Evolutionary conservation across 1,284 basidiomycete genomes (phyloP).

Genomic region (Heliocybe sulcata): DNA sequence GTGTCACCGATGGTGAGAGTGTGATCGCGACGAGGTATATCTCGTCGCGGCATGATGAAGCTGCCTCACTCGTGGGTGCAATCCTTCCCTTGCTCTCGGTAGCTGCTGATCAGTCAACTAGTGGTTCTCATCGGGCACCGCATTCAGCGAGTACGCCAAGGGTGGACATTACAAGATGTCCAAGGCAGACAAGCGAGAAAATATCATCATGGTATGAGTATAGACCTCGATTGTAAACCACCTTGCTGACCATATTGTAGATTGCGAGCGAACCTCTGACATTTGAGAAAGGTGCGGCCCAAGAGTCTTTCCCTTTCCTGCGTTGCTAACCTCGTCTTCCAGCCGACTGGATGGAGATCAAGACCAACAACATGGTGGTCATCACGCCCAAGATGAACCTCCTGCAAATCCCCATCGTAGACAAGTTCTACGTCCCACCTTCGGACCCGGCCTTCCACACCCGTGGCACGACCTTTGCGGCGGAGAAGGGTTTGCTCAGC

Average conservation of each 20-base stretch:
- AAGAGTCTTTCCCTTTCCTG: constrained; percentile 14
- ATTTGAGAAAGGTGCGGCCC: constrained; percentile 78
- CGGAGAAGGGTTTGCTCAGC: constrained; percentile 65
- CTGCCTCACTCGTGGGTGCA: constrained; percentile 69
- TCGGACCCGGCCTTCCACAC: constrained; percentile 61
- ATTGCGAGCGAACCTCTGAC: constrained; percentile 91
- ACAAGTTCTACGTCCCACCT: constrained; percentile 82
- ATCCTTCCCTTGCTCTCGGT: not conserved
- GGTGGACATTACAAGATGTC: constrained; percentile 93
- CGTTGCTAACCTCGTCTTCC: constrained; percentile 2
- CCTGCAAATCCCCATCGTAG: constrained; percentile 89
- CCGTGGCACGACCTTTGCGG: constrained; percentile 66
- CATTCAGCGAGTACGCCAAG: constrained; percentile 86
- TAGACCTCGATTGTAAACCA: constrained; percentile 2
- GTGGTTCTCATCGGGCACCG: constrained; percentile 95
- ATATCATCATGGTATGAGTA: constrained; percentile 77
- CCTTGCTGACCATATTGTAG: constrained; percentile 21
- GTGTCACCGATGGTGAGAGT: constrained; percentile 89
- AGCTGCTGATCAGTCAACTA: constrained; percentile 19
- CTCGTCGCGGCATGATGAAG: constrained; percentile 85
- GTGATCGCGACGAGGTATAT: constrained; percentile 95
- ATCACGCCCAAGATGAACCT: constrained; percentile 93
- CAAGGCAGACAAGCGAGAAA: constrained; percentile 93
- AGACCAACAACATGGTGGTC: constrained; percentile 89
- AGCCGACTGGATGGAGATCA: constrained; percentile 97